phyloP scores from a whole-genome alignment of 2,329 filamentous ascomycete genomes.

The Claviceps africana region DNA sequence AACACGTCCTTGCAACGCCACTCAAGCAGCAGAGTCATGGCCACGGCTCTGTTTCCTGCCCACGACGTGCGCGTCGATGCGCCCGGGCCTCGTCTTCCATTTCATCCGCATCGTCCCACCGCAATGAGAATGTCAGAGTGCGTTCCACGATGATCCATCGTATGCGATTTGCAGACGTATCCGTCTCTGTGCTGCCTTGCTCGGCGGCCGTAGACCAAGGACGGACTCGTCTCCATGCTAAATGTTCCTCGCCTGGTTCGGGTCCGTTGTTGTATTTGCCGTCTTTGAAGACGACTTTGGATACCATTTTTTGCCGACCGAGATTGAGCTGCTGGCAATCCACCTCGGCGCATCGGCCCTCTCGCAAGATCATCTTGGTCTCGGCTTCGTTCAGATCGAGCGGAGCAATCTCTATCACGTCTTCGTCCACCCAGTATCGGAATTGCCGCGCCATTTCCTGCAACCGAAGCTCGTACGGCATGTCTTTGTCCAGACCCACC shows the following conservation, averaged over 20 bases:
- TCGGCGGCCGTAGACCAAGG: neutral
- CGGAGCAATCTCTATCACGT: neutral
- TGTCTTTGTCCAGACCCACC: neutral
- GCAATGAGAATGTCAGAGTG: neutral
- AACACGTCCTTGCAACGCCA: no score
- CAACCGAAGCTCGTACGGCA: neutral
- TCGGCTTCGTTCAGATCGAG: neutral
- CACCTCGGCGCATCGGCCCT: slow-evolving; percentile 10
- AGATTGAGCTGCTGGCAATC: slow-evolving; percentile 23
- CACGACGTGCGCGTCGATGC: neutral
- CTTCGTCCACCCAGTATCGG: neutral
- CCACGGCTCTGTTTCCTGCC: neutral
- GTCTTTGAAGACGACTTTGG: slow-evolving; percentile 23
- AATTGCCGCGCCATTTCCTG: neutral
- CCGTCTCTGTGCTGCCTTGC: neutral
- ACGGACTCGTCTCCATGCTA: neutral
- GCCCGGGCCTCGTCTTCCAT: neutral
- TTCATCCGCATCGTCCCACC: neutral
- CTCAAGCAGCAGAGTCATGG: neutral
- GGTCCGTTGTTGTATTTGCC: slow-evolving; percentile 16
- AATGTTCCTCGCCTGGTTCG: neutral
- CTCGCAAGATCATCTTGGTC: neutral
- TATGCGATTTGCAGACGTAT: neutral
- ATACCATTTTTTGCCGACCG: slow-evolving; percentile 23
- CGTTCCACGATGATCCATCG: neutral